Evolutionary conservation across 2,329 filamentous ascomycete species (phyloP), one percentile per base, ranked within the genome.

Genomic region (Fusarium verrucosum): DNA sequence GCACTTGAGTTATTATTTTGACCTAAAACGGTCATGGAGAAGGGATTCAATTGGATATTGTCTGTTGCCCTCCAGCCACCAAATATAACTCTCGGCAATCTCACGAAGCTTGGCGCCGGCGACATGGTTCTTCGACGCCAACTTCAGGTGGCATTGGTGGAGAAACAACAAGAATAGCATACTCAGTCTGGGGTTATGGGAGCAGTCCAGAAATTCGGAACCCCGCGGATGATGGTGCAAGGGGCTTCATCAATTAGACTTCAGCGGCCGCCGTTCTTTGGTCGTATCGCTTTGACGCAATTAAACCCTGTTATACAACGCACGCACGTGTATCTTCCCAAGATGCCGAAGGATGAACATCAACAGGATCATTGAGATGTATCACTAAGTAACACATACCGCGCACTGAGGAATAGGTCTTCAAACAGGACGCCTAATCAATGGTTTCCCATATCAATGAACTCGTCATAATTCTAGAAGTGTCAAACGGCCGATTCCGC

Each of bases 281-380:
- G 47, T 33, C n/a, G 10, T 3, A 26, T 50, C 30, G 28, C 47
- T 5, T 45, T 38, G 11, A 32, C 14, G 47, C 14, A 50, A 50
- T 50, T 25, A 50, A 50, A 50, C 47, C 38, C 33, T 45, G 28
- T 33, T 43, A 10, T 6, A 17, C 14, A 4, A 8, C 30, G 8
- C 26, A 22, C 43, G 17, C 23, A 30, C 11, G 3, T 30, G 6
- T 4, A 22, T 26, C n/a, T 20, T 26, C 2, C 11, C 1, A 14
- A 28, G n/a, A 6, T 49, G 33, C 45, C 22, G 23, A 41, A 5
- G 13, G 3, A 6, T 11, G 4, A 8, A 14, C 2, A 23, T 5
- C 4, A 9, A 14, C 14, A 26, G 2, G n/a, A n/a, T n/a, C n/a
- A n/a, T n/a, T n/a, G n/a, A 30, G 13, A 30, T 7, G 28, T 7